Percentiles rank a stretch among this genome's conserved stretches.
Evolutionary conservation across 768 basidiomycete genomes (phyloP).

Genomic region (Tulasnella sp.): DNA sequence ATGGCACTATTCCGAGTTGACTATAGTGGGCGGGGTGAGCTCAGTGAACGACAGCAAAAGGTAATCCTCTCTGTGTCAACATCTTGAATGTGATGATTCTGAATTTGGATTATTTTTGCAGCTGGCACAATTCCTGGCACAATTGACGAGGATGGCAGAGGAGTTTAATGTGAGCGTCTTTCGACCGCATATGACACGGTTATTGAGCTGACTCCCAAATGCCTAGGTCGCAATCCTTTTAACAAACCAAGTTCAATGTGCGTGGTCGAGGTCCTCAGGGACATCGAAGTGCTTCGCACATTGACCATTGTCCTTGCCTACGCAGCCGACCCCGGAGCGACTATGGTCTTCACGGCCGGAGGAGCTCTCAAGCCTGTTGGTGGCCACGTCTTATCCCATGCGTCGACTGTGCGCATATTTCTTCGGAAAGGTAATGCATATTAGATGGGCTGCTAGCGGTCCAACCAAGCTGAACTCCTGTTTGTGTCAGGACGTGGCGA

Average conservation of each 20-base stretch:
- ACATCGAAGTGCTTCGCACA: background rate
- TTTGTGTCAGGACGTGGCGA: conserved; percentile 62
- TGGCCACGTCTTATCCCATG: conserved; percentile 80
- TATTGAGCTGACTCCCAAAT: conserved; percentile 9
- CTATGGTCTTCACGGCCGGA: conserved; percentile 91
- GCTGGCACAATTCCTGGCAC: conserved; percentile 46
- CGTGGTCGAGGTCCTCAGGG: background rate
- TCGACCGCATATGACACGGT: background rate
- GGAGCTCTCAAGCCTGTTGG: conserved; percentile 58
- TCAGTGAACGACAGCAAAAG: conserved; percentile 92
- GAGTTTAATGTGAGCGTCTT: conserved; percentile 64
- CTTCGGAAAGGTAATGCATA: conserved; percentile 64
- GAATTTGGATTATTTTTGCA: too few relatives aligned
- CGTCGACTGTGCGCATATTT: conserved; percentile 81
- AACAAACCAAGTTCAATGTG: conserved; percentile 91
- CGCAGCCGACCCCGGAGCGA: conserved; percentile 87
- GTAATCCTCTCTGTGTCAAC: conserved; percentile 30
- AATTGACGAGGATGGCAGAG: conserved; percentile 83
- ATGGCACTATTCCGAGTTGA: conserved; percentile 96
- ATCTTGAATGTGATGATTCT: too few relatives aligned
- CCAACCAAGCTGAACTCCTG: background rate
- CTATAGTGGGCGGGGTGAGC: conserved; percentile 85
- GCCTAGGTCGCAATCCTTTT: conserved; percentile 71
- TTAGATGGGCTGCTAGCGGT: background rate
- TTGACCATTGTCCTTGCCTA: background rate